Percentiles rank a stretch among this genome's conserved stretches.
phyloP scores from a whole-genome alignment of 2,329 filamentous ascomycete species.

The Fusarium hostae region DNA sequence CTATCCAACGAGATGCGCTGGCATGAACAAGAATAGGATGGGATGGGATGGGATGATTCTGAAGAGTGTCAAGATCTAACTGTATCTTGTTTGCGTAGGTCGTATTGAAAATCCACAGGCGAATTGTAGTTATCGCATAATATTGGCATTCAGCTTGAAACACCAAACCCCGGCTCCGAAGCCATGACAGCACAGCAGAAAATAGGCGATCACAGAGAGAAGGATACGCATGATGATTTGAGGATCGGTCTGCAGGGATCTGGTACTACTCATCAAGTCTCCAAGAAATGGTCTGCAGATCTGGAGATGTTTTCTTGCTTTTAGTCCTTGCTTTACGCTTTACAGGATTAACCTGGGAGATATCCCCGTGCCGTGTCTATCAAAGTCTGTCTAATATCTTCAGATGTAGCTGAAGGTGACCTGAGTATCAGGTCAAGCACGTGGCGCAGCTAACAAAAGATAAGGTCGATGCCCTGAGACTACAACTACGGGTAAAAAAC shows the following conservation, averaged over 20 bases:
- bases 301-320: not conserved
- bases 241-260: conserved; percentile 34
- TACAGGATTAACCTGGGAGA: conserved; percentile 4
- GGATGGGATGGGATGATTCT: conserved; percentile 26
- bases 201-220: conserved; percentile 14
- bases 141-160: conserved; percentile 29
- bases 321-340: not conserved
- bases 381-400: not conserved
- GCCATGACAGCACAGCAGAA: conserved; percentile 37
- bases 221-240: conserved; percentile 19
- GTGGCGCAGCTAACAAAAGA: conserved; percentile 16
- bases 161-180: conserved; percentile 29
- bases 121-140: conserved; percentile 27
- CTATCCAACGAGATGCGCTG: conserved; percentile 32
- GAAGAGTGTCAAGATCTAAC: conserved; percentile 11
- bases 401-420: not conserved
- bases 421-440: conserved; percentile 35
- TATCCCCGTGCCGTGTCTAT: not conserved
- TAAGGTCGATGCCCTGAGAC: conserved; percentile 23
- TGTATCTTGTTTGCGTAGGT: conserved; percentile 10
- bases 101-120: not conserved
- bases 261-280: conserved; percentile 15
- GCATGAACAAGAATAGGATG: conserved; percentile 18
- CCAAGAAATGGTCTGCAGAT: conserved; percentile 8
- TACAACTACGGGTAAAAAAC: conserved; percentile 5